phyloP scores from a whole-genome alignment of 116 monocot genomes.

The Cymodocea nodosa region DNA sequence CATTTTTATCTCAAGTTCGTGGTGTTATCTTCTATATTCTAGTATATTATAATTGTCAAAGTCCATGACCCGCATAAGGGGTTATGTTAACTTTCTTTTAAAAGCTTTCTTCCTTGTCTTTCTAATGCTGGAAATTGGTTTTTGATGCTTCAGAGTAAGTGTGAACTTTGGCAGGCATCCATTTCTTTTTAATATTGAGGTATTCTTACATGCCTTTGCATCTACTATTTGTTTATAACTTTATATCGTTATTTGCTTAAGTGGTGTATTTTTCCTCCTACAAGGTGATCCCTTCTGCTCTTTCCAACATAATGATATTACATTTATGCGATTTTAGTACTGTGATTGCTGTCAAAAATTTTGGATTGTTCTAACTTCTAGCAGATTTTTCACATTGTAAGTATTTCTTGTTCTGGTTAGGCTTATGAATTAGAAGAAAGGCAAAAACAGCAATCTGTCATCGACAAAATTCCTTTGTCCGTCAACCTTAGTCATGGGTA shows the following conservation, averaged over 20 bases:
- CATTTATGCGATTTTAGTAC: neutral
- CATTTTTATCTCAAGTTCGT: too few relatives aligned
- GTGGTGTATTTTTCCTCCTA: neutral
- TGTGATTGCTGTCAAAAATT: neutral
- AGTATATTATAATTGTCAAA: too few relatives aligned
- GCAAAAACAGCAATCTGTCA: conserved; percentile 35
- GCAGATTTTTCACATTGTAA: too few relatives aligned
- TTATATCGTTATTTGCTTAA: neutral
- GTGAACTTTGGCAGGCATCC: conserved; percentile 88
- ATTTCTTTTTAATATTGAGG: conserved; percentile 83
- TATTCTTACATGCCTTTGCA: conserved; percentile 14
- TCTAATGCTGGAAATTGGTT: neutral
- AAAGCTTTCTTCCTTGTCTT: neutral
- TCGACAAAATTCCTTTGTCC: conserved; percentile 49
- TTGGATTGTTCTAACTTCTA: too few relatives aligned
- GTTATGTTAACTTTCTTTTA: neutral
- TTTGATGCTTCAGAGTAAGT: conserved; percentile 41
- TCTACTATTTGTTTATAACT: neutral
- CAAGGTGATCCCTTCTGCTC: neutral
- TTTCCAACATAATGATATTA: neutral
- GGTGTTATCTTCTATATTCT: too few relatives aligned
- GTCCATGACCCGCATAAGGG: neutral
- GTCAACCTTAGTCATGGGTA: conserved; percentile 76
- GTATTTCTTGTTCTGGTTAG: conserved; percentile 16
- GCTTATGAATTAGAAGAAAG: conserved; percentile 53